Conservation (phyloP, 352 stramenopile species). For the Phytopythium ostracodes region DNA sequence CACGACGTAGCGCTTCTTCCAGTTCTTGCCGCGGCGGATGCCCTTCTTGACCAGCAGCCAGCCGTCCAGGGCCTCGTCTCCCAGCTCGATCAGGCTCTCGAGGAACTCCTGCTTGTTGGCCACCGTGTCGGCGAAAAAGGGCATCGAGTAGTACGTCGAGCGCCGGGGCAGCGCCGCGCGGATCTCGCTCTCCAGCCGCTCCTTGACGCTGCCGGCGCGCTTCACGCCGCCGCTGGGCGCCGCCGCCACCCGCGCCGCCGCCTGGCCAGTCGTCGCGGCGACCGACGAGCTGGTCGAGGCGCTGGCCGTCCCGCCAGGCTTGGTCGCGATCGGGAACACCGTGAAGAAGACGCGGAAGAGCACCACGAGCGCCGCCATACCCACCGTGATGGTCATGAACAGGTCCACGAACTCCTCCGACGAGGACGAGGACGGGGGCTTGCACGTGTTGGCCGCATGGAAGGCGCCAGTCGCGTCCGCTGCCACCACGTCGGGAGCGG, state of each 20-base stretch:
- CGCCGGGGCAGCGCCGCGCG: constrained; percentile 45
- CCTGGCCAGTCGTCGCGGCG: constrained; percentile 5
- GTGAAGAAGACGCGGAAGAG: constrained; percentile 64
- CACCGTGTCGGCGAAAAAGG: constrained; percentile 74
- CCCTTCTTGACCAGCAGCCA: constrained; percentile 82
- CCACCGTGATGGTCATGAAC: constrained; percentile 63
- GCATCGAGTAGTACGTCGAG: constrained; percentile 74
- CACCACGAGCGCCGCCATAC: constrained; percentile 55
- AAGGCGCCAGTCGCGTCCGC: too few relatives aligned
- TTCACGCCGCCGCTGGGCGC: constrained; percentile 17
- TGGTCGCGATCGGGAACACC: constrained; percentile 26
- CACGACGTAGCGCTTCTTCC: constrained; percentile 83
- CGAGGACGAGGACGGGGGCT: neutral
- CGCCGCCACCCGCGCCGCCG: constrained; percentile 1
- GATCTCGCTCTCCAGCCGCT: constrained; percentile 62
- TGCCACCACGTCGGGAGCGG: neutral
- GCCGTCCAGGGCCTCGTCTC: constrained; percentile 61
- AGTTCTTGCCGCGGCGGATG: constrained; percentile 62
- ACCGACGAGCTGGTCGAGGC: neutral
- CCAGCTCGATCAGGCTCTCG: constrained; percentile 58
- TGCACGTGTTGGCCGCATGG: constrained; percentile 2
- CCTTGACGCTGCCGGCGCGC: constrained; percentile 39
- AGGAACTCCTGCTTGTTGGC: constrained; percentile 77
- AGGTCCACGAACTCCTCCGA: constrained; percentile 46
- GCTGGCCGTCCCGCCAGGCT: neutral